Conservation (phyloP, 805 yeast species). For the Hanseniaspora jakobsenii region DNA sequence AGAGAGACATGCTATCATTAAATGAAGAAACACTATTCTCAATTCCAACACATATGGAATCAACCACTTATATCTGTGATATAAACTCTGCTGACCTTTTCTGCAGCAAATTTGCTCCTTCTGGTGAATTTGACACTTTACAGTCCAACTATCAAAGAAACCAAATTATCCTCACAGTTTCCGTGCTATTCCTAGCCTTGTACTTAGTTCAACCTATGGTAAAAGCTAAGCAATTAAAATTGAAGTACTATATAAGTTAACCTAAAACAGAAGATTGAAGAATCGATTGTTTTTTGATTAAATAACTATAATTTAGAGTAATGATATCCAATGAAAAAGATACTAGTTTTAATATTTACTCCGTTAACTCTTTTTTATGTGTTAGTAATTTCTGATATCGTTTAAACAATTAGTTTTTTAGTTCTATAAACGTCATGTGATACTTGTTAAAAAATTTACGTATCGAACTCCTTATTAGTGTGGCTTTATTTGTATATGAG, state of each 20-base stretch:
- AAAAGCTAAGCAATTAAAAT: constrained; percentile 39
- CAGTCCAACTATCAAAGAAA: constrained; percentile 53
- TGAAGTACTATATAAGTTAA: constrained; percentile 36
- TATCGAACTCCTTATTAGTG: too few species aligned
- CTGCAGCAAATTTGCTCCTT: constrained; percentile 68
- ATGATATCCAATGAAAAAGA: too few species aligned
- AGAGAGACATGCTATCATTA: constrained; percentile 35
- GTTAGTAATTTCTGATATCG: too few species aligned
- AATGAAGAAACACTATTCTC: constrained; percentile 37
- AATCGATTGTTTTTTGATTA: too few species aligned
- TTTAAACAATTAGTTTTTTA: too few species aligned
- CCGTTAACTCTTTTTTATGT: too few species aligned
- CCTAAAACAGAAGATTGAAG: too few species aligned
- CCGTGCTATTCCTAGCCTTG: constrained; percentile 37
- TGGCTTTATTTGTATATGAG: too few species aligned
- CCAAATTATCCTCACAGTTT: constrained; percentile 50
- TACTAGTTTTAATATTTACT: too few species aligned
- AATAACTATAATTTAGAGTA: too few species aligned
- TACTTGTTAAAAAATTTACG: too few species aligned
- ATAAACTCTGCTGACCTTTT: constrained; percentile 56
- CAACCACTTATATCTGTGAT: constrained; percentile 61
- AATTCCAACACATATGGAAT: constrained; percentile 58
- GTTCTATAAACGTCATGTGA: too few species aligned
- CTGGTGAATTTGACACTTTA: constrained; percentile 70
- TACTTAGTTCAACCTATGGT: constrained; percentile 48